Base-by-base conservation (phyloP, 2,329 filamentous ascomycete genomes). In the Pseudocercospora macadamiae region DNA sequence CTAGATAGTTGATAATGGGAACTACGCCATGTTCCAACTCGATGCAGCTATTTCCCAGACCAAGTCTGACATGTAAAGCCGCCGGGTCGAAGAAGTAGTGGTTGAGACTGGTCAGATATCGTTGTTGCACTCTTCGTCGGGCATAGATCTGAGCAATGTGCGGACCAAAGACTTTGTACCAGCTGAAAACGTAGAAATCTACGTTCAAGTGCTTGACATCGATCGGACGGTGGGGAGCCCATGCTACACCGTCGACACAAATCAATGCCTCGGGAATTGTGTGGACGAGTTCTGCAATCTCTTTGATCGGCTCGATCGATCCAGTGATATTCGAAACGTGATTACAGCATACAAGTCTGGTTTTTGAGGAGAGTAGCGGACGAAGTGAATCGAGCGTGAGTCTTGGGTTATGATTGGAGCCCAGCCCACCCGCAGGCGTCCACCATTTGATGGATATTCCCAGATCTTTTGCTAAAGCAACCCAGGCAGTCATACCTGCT, bases 321-420 rank as follows among this genome's bases (percentile, higher is more conserved):
- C 52, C 52, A 12, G 52, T 54, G n/a, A 54, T 54, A 25, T 54
- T 54, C 12, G 52, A 54, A 25, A 54, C 52, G 36, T 54, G 52
- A 26, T 26, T 26, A 19, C 36, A 45, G 52, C 52, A 54, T 54
- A 54, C 52, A 8, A 54, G 52, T 26, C 37, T 18, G 25, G 52
- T 54, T 47, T 45, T 54, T 23, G 52, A 32, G 2, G 52, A 54
- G 10, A 54, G 52, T 6, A 54, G 36, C 18, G 52, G 52, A 30
- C 52, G 52, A 14, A 54, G 52, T 16, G 52, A 54, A 10, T 54
- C 52, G 10, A 54, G 25, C 3, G 52, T 54, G n/a, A 54, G 25
- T 14, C 18, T 54, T 16, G 52, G 52, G 42, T 54, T 25, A 8
- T 44, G 52, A 21, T 54, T 54, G 19, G 21, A 32, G 1, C 52